A percentile compares a stretch with the other conserved stretches of the same genome.
These are phyloP conservation scores for Salvia hispanica DNA, from an alignment of 257 asterid genomes.

Conservation along the genomic window DNA sequence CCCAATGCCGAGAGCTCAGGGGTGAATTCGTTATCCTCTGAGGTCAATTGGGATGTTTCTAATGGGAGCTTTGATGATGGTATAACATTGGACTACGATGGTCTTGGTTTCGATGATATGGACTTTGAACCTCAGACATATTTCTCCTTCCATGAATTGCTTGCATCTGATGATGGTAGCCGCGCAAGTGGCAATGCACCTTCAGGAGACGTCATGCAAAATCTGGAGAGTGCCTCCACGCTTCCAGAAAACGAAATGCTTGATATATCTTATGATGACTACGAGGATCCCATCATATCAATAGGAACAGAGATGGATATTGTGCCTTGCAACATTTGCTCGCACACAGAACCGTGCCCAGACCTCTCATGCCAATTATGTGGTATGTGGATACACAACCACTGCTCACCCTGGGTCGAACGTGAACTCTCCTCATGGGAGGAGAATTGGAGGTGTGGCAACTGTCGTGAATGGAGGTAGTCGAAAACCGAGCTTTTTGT, in stretches of 20 bases:
- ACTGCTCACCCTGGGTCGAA: slow-evolving; percentile 86
- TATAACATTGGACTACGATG: slow-evolving; percentile 47
- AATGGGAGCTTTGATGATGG: slow-evolving; percentile 51
- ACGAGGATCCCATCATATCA: slow-evolving; percentile 42
- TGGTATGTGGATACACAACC: slow-evolving; percentile 67
- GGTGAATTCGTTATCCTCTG: slow-evolving; percentile 36
- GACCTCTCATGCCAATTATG: slow-evolving; percentile 71
- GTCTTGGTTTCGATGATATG: slow-evolving; percentile 50
- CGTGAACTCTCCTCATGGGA: slow-evolving; percentile 46
- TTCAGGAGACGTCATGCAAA: slow-evolving; percentile 34
- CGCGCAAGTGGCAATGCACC: slow-evolving; percentile 38
- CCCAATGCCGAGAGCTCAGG: slow-evolving; percentile 16
- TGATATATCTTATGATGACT: slow-evolving; percentile 40
- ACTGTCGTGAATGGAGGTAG: slow-evolving; percentile 61
- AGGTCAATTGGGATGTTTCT: slow-evolving; percentile 59
- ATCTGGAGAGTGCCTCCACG: slow-evolving; percentile 36
- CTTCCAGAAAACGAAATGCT: slow-evolving; percentile 41
- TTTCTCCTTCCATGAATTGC: slow-evolving; percentile 80
- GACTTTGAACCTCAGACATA: slow-evolving; percentile 96
- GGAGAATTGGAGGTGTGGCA: slow-evolving; percentile 74
- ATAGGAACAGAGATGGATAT: slow-evolving; percentile 28
- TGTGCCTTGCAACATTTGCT: slow-evolving; percentile 62
- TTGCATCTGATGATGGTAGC: slow-evolving; percentile 64
- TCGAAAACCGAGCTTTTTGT: not conserved
- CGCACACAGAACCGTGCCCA: slow-evolving; percentile 62